These are phyloP conservation scores for Seminavis robusta DNA, from an alignment of 108 stramenopile genomes.

Conservation along the genomic window DNA sequence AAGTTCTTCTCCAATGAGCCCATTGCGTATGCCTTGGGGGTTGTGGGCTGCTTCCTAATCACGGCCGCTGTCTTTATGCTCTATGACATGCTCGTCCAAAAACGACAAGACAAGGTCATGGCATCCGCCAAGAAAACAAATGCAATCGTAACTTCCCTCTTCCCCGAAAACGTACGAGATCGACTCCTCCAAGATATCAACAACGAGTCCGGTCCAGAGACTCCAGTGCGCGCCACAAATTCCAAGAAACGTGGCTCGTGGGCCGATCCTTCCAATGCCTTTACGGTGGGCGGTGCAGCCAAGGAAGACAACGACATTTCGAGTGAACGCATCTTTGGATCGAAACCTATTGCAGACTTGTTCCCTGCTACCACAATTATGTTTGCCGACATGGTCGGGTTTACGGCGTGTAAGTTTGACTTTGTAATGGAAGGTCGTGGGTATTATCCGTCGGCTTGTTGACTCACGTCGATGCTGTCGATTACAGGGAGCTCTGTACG, in stretches of 20 bases:
- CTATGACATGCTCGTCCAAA: conserved; percentile 23
- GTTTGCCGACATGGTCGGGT: no score
- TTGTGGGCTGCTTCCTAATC: no score
- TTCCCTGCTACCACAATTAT: no score
- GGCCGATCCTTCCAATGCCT: not conserved
- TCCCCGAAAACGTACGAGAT: conserved; percentile 37
- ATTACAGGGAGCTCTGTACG: conserved; percentile 18
- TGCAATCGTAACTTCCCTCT: conserved; percentile 25
- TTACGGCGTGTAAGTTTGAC: no score
- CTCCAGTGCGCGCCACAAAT: not conserved
- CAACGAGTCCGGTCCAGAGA: not conserved
- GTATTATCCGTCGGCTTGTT: no score
- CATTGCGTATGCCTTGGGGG: no score
- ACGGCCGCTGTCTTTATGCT: conserved; percentile 9
- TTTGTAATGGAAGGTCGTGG: no score
- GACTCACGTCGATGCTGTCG: conserved; percentile 8
- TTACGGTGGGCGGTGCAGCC: not conserved
- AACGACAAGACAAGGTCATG: conserved; percentile 19
- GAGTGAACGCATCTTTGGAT: no score
- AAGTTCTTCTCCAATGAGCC: no score
- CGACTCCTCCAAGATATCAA: no score
- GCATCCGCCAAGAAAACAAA: conserved; percentile 2
- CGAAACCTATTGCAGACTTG: no score
- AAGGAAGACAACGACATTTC: no score
- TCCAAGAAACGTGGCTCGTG: not conserved